A percentile compares a stretch with the other conserved stretches of the same genome.
Evolutionary conservation across 208 protist genomes (phyloP).

Genomic region (Angomonas desouzai): DNA sequence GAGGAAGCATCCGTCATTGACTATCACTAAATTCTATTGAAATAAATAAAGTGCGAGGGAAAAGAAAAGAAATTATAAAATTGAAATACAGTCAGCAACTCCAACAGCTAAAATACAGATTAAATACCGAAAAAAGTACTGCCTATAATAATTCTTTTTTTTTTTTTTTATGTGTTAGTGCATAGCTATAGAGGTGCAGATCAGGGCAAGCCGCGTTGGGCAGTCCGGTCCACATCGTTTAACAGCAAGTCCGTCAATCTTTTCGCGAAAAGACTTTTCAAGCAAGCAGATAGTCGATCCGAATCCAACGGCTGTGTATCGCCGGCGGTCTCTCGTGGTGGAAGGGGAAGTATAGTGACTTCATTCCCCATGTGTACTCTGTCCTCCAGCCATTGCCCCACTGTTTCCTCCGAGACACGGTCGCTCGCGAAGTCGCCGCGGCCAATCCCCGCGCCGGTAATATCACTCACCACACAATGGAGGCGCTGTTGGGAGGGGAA

Average conservation of each 20-base stretch:
- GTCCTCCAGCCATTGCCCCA: background rate
- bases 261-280: background rate
- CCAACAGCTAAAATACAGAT: background rate
- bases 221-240: background rate
- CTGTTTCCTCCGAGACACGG: background rate
- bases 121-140: no score
- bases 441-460: background rate
- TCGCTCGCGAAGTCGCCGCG: background rate
- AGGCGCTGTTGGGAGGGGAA: background rate
- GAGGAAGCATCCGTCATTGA: constrained; percentile 6
- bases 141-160: no score
- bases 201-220: no score
- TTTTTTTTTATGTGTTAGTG: no score
- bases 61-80: constrained; percentile 8
- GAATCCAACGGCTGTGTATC: background rate
- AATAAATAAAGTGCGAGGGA: background rate
- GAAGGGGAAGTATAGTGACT: background rate
- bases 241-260: background rate
- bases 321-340: background rate
- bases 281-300: background rate
- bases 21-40: no score
- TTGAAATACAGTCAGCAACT: constrained; percentile 1
- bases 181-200: no score
- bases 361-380: background rate
- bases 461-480: background rate